Base-by-base conservation (phyloP, 2,329 filamentous ascomycete genomes). In the Colletotrichum coccodes region DNA sequence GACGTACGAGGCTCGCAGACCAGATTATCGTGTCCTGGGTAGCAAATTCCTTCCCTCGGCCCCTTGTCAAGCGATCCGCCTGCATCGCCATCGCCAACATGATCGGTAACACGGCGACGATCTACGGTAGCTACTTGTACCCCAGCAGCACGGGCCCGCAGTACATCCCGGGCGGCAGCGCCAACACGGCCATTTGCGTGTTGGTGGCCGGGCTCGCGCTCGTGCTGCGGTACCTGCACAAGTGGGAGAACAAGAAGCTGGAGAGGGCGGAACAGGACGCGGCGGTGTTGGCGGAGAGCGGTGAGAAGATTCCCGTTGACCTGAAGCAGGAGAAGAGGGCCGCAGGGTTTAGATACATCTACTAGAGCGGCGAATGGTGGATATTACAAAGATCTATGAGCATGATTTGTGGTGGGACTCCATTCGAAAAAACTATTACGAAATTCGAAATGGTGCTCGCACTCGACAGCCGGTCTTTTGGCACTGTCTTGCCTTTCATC, bases 11-110 rank as follows among this genome's bases (percentile, higher is more conserved):
- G 21, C 18, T 9, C 2, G 7, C 62, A 80, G 79, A 85, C 46
- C 83, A 85, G 71, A 86, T 87, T 68, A 86, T 94, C 28, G 91
- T 94, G 52, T 89, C 91, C 0, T 87, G 86, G 73, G 89, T 94
- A 38, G 88, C 89, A 4, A 92, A 93, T 71, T 90, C 92, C 9
- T 86, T 94, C 40, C 91, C 91, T 0, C 92, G 91, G 77, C 90
- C 92, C 1, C 78, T 91, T 2, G 91, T 90, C 2, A 89, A 91
- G 54, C 86, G 91, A 2, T 91, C 91, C 5, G 86, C 87, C 2
- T 86, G 86, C 4, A 90, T 93, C 59, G 88, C 90, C 9, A 84
- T 93, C n/a, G 80, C 90, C 54, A 92, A 92, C 74, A 79, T 91
- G 72, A 82, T 93, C 47, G 91, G 91, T 0, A 92, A 91, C 75